phyloP scores from a whole-genome alignment of 2,329 filamentous ascomycete genomes.

The Blumeriella jaapii region DNA sequence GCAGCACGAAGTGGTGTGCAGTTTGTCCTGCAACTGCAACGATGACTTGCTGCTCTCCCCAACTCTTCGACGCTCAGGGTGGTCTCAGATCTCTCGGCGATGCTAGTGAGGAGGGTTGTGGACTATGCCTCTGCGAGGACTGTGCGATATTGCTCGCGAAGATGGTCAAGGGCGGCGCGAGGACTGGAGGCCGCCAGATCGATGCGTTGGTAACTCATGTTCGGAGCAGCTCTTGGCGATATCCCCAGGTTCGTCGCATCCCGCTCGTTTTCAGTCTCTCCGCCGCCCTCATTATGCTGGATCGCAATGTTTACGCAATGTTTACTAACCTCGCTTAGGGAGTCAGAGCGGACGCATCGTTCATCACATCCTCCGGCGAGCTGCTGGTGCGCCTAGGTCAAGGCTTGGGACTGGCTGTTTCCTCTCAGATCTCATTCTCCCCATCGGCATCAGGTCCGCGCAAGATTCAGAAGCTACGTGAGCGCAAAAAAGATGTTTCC shows the following conservation, averaged over 20 bases:
- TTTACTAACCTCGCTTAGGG: conserved; percentile 9
- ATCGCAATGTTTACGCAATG: conserved; percentile 18
- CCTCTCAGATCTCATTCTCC: background rate
- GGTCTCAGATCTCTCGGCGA: background rate
- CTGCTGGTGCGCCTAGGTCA: conserved; percentile 10
- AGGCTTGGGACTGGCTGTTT: background rate
- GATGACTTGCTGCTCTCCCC: conserved; percentile 7
- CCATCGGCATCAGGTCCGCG: background rate
- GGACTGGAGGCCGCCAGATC: conserved; percentile 4
- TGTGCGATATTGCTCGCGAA: conserved; percentile 8
- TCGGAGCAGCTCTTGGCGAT: conserved; percentile 1
- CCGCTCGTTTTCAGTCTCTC: background rate
- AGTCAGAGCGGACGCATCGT: conserved; percentile 9
- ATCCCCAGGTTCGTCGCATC: background rate
- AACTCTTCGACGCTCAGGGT: conserved; percentile 1
- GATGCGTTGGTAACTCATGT: conserved; percentile 5
- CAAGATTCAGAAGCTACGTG: background rate
- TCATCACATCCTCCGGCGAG: conserved; percentile 12
- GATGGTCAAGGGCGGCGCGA: conserved; percentile 1
- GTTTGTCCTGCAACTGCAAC: conserved; percentile 19
- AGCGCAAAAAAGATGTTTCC: background rate
- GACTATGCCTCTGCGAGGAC: conserved; percentile 17
- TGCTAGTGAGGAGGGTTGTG: conserved; percentile 13
- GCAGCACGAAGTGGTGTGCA: conserved; percentile 16
- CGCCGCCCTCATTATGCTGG: too few relatives aligned